Evolutionary conservation across 2,329 filamentous ascomycete species (phyloP).

Genomic region (Aureobasidium sp.): DNA sequence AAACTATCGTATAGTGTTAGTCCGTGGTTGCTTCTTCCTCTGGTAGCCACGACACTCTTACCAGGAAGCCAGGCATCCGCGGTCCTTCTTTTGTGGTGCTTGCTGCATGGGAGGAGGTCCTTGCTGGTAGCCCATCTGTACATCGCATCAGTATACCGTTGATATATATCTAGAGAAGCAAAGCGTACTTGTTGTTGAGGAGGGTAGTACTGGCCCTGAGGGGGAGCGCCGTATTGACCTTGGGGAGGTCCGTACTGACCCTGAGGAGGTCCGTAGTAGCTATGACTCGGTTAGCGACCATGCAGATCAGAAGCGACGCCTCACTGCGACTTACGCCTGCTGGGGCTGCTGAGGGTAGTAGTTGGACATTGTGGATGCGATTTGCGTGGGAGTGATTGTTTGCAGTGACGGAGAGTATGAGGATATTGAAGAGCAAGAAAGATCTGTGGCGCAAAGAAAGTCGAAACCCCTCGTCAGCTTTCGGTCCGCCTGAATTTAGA

Average conservation of each 20-base stretch:
- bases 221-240: constrained; percentile 19
- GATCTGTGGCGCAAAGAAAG: constrained; percentile 8
- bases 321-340: constrained; percentile 28
- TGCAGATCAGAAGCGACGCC: not conserved
- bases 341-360: constrained; percentile 35
- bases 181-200: constrained; percentile 20
- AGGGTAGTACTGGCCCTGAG: constrained; percentile 26
- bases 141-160: not conserved
- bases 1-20: constrained; percentile 23
- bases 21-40: not conserved
- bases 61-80: constrained; percentile 44
- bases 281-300: constrained; percentile 9
- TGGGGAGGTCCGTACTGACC: constrained; percentile 26
- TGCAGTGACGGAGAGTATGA: not conserved
- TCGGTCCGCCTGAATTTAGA: constrained; percentile 9
- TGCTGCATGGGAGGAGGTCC: constrained; percentile 34
- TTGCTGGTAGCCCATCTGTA: constrained; percentile 34
- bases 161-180: not conserved
- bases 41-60: not conserved
- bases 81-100: constrained; percentile 35
- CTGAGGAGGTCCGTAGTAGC: constrained; percentile 24
- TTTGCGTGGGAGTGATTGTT: not conserved
- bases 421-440: not conserved
- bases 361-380: constrained; percentile 30
- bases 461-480: not conserved